Conservation (phyloP, 2,329 filamentous ascomycete species). For the Macrophomina pseudophaseolina region DNA sequence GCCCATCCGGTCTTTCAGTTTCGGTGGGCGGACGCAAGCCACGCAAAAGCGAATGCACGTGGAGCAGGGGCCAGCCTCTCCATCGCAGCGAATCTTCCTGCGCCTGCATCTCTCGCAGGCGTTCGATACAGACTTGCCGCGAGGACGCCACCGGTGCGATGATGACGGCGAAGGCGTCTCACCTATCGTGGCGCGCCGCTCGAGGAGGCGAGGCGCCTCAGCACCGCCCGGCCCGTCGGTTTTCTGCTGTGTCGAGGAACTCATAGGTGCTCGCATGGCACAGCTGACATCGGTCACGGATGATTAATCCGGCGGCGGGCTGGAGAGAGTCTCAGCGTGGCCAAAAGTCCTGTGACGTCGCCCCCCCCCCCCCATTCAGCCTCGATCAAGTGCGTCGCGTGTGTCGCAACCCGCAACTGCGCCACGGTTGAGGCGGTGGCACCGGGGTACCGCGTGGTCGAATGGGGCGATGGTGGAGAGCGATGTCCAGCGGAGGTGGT, state of each 20-base stretch:
- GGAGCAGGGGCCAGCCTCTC: constrained; percentile 41
- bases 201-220: not conserved
- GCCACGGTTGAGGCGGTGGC: constrained; percentile 14
- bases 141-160: constrained; percentile 36
- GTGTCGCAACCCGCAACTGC: not conserved
- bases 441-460: not conserved
- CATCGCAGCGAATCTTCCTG: constrained; percentile 45
- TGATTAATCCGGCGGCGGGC: not conserved
- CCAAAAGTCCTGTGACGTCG: constrained; percentile 2
- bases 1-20: constrained; percentile 42
- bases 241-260: not conserved
- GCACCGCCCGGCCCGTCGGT: constrained; percentile 12
- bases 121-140: constrained; percentile 45
- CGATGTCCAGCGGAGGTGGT: not conserved
- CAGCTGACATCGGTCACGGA: not conserved
- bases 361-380: constrained; percentile 14
- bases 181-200: constrained; percentile 8
- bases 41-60: constrained; percentile 46
- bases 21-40: constrained; percentile 43
- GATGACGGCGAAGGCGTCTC: not conserved
- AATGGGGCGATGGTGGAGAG: not conserved
- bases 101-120: constrained; percentile 44
- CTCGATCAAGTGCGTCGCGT: not conserved
- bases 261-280: not conserved
- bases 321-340: not conserved